Evolutionary conservation across 345 rosid species (phyloP), one percentile per base, ranked within the genome.

Genomic region (Eucalyptus regnans): DNA sequence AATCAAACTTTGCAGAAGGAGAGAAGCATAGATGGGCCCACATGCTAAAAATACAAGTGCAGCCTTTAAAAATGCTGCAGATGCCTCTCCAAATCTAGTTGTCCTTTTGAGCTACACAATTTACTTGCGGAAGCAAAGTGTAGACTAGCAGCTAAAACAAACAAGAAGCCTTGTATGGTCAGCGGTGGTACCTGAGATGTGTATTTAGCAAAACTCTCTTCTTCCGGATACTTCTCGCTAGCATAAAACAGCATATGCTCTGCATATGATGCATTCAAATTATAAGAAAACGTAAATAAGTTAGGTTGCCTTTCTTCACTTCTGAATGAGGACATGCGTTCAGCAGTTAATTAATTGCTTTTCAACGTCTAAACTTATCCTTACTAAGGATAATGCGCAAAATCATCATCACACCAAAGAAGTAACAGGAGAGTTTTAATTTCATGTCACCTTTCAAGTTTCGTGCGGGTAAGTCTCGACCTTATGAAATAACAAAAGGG

Each of bases 191-290:
- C 98, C 98, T 96, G 96, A 3, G 94, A 37, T 64, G 96, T 96
- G 89, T 93, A 97, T 91, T 95, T 95, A 13, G 94, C 92, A 94
- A 96, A 97, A 90, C 98, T 95, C 91, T 96, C 96, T 93, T 97
- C 99, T 93, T 88, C 86, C 3, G 99, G 99, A 85, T 97, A 97
- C 87, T 96, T 97, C 88, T 90, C 99, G 89, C 99, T 97, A 96
- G 99, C 94, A 56, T 56, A 56, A 56, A 56, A 56, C 29, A 56
- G 62, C 29, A 56, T 56, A 56, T 56, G 62, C 62, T 97, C 99
- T 97, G 94, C 89, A 52, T 60, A 27, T 60, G 31, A 60, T 60
- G 68, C 68, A 60, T 60, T 27, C 68, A 11, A 27, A 60, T 60
- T 60, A 64, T 46, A 87, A 89, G 31, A 29, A 46, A 89, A 37